Evolutionary conservation across 1,284 basidiomycete species (phyloP), one percentile per base, ranked within the genome.

Genomic region (Cryptococcus amylolentus): DNA sequence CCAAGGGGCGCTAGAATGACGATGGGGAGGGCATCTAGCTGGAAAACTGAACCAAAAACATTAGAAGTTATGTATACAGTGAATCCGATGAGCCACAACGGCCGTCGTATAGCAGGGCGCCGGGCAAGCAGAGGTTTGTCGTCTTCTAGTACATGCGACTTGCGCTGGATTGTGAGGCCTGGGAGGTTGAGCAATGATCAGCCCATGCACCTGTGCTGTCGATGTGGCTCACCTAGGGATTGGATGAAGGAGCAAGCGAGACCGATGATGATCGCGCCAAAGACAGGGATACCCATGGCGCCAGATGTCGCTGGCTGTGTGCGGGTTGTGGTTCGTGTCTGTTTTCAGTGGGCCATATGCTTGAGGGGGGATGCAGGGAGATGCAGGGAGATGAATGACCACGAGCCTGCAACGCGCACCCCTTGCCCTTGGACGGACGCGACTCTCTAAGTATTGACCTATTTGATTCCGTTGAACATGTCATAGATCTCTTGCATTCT

Each of bases 1-100:
- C 94, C 94, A 2, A 98, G 83, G 0, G 93, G 93, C 1, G 89
- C 91, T 48, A 94, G 86, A 56, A 95, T 91, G 57, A 94, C 90
- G 64, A 95, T 89, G 5, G 91, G 91, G 10, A 98, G 82, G 1
- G 93, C 91, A 6, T 91, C 92, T 53, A 98, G 93, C 79, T 97
- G 94, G 65, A 96, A 91, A 28, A 97, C 80, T 1, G 91, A 93
- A 13, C 62, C 56, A 55, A 95, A 81, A 58, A 97, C 79, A 74
- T 97, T 98, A 55, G 91, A 92, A 26, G 86, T 86, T 54, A 91
- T 85, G 80, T 90, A 91, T 68, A 90, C 84, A 78, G 80, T 79
- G 69, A 96, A 94, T 10, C 93, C 93, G 35, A 89, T 71, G 23
- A 93, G 78, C 91, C 91, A 95, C 26, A 93, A 77, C 49, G 91